phyloP scores from a whole-genome alignment of 2,329 filamentous ascomycete species.

The Pseudopyricularia javanii region DNA sequence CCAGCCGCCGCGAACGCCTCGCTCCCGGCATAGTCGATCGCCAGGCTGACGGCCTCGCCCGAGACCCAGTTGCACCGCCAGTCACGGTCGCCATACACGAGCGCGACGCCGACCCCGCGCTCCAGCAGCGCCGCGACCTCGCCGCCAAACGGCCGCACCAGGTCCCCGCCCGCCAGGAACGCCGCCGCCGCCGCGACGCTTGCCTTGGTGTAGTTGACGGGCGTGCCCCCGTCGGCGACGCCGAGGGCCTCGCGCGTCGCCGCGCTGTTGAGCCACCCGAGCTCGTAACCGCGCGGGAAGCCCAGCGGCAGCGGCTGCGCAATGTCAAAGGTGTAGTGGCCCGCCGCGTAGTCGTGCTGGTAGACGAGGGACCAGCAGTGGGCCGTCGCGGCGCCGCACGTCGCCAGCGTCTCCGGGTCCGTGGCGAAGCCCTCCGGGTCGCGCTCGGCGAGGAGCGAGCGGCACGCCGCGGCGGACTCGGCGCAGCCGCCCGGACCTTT shows the following conservation, averaged over 20 bases:
- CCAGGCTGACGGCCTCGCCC: slow-evolving; percentile 59
- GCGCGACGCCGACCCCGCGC: slow-evolving; percentile 52
- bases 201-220: slow-evolving; percentile 40
- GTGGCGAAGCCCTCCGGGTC: not conserved
- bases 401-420: not conserved
- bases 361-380: not conserved
- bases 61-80: slow-evolving; percentile 60
- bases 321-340: slow-evolving; percentile 49
- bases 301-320: slow-evolving; percentile 42
- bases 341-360: slow-evolving; percentile 31
- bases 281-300: slow-evolving; percentile 49
- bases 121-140: slow-evolving; percentile 48
- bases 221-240: too few species aligned
- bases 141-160: slow-evolving; percentile 29
- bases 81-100: slow-evolving; percentile 58
- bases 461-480: not conserved
- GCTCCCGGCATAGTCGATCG: slow-evolving; percentile 37
- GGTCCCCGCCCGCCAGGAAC: slow-evolving; percentile 43
- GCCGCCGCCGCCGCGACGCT: slow-evolving; percentile 17
- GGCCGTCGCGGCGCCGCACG: not conserved
- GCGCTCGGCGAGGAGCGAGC: not conserved
- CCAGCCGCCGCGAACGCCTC: slow-evolving; percentile 50
- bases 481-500: not conserved
- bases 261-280: slow-evolving; percentile 45
- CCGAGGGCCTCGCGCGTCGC: slow-evolving; percentile 44